Percentiles rank a stretch among this genome's conserved stretches.
Conservation (phyloP, 805 yeast species). For the Saturnispora sanitii region DNA sequence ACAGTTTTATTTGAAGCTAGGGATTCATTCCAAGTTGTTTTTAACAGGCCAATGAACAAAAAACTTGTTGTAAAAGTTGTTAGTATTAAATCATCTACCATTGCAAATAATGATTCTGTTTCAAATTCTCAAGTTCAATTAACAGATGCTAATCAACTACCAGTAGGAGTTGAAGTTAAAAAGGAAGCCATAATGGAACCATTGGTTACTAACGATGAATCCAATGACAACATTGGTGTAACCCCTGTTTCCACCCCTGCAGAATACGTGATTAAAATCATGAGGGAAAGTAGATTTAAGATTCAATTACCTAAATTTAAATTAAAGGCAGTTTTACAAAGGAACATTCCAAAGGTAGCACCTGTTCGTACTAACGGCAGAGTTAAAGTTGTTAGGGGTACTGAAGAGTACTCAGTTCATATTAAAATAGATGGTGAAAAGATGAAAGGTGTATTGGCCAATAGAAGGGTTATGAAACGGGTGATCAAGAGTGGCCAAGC, state of each 20-base stretch:
- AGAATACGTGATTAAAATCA: slow-evolving; percentile 35
- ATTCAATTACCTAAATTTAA: slow-evolving; percentile 35
- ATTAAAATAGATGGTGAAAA: slow-evolving; percentile 4
- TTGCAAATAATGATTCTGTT: too few species aligned
- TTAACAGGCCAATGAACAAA: slow-evolving; percentile 60
- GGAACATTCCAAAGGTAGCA: not conserved
- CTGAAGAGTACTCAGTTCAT: slow-evolving; percentile 7
- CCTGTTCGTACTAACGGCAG: not conserved
- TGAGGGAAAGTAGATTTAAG: slow-evolving; percentile 48
- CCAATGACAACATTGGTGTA: too few species aligned
- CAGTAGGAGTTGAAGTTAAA: too few species aligned
- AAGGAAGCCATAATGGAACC: too few species aligned
- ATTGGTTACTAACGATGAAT: too few species aligned
- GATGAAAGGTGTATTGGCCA: not conserved
- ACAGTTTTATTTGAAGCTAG: slow-evolving; percentile 55
- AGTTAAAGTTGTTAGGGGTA: slow-evolving; percentile 4
- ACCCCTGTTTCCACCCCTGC: slow-evolving; percentile 25
- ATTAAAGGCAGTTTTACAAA: slow-evolving; percentile 16
- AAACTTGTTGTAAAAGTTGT: slow-evolving; percentile 50
- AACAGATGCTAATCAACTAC: not conserved
- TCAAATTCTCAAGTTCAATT: too few species aligned
- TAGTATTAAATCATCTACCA: too few species aligned
- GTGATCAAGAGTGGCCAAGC: slow-evolving; percentile 16
- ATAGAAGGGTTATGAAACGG: slow-evolving; percentile 15
- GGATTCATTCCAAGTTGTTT: slow-evolving; percentile 49